Base-by-base conservation (phyloP, 2,329 filamentous ascomycete genomes). In the Cladosporium sp. region DNA sequence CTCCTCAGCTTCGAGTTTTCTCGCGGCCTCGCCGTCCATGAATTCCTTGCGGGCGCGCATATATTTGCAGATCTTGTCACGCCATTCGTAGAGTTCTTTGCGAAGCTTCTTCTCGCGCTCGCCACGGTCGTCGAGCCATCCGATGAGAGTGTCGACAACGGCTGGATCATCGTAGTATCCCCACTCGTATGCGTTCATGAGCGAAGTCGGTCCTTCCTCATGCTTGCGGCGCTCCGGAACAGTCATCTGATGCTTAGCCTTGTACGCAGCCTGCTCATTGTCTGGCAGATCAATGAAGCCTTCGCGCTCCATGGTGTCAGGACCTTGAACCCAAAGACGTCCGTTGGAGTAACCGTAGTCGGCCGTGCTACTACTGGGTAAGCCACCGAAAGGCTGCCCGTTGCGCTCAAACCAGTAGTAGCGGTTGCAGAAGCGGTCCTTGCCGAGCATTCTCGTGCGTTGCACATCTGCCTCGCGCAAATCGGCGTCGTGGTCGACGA, bases 341-440 rank as follows among this genome's bases (percentile, higher is more conserved):
- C 91, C 94, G 70, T 97, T 99, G 39, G 93, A 92, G 70, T 97
- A 99, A 8, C 84, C 87, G 20, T 93, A 91, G 45, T 86, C 80
- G 1, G 91, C 89, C 1, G 93, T 97, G 15, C 92, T 97, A 72
- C 91, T 96, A 62, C 83, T 84, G 0, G 92, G 92, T 56, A 97
- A 80, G 4, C 94, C 94, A 32, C 83, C 91, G 68, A 93, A 96
- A 0, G 94, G 94, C 92, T 97, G 97, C 22, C 92, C 94, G 68
- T 97, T 99, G 61, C 93, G 88, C 75, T 99, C 94, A 72, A 97
- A 97, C 93, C 94, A 99, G 79, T 95, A 97, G 74, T 97, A 99
- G 55, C 93, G 85, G 74, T 99, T 97, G 86, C 93, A 96, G 79
- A 96, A 99, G 44, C 94, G 86, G 74, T 99, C 94, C 71, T 94